These are phyloP conservation scores for Phaffia rhodozyma DNA, from an alignment of 1,284 basidiomycete species.

Conservation along the genomic window DNA sequence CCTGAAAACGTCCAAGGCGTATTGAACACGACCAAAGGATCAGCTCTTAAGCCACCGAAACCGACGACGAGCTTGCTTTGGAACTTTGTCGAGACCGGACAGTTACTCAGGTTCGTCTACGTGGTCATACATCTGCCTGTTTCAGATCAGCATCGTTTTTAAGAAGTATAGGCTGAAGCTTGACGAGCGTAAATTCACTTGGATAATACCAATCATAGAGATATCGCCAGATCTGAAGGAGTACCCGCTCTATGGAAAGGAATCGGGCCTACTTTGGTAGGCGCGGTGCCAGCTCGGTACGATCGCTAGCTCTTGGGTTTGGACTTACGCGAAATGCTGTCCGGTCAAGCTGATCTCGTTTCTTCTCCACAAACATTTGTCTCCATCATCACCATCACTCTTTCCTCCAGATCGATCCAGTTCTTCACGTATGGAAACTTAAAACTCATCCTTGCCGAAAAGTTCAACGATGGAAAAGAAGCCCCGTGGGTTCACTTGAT, in stretches of 20 bases:
- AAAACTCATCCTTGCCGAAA: conserved; percentile 74
- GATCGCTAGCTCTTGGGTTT: conserved; percentile 11
- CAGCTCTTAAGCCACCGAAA: conserved; percentile 40
- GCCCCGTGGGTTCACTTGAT: conserved; percentile 72
- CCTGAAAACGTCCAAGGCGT: conserved; percentile 10
- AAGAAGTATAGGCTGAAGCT: no score
- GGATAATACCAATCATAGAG: conserved; percentile 39
- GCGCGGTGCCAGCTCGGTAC: conserved; percentile 80
- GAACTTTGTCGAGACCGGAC: conserved; percentile 89
- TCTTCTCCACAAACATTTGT: not conserved
- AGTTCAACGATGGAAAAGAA: conserved; percentile 71
- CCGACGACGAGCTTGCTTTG: conserved; percentile 46
- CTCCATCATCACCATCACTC: not conserved
- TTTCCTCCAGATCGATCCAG: conserved; percentile 56
- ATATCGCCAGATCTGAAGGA: conserved; percentile 84
- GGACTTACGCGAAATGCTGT: not conserved
- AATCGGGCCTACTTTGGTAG: conserved; percentile 85
- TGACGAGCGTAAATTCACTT: no score
- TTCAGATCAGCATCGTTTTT: no score
- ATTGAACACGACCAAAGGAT: conserved; percentile 23
- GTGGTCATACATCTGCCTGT: not conserved
- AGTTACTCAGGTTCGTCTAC: conserved; percentile 59
- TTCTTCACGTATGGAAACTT: conserved; percentile 98
- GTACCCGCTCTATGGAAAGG: conserved; percentile 86
- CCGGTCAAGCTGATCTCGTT: not conserved